Conservation (phyloP, 805 yeast genomes). For the Candida boidinii region DNA sequence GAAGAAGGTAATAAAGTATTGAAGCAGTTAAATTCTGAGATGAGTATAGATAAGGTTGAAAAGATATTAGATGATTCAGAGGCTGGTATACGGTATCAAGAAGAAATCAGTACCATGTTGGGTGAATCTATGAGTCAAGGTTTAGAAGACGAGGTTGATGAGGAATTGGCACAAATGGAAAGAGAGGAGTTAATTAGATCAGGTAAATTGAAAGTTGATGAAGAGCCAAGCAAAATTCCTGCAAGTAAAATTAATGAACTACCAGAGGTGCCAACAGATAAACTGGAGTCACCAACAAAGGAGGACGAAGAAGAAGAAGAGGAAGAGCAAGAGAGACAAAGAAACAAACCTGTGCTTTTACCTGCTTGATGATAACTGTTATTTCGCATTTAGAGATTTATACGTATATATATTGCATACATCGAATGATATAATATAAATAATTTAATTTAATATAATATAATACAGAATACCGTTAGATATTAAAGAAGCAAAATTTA, state of each 20-base stretch:
- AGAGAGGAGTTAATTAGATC: slow-evolving; percentile 33
- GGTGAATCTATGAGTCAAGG: slow-evolving; percentile 31
- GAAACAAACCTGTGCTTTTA: no score
- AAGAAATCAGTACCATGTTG: slow-evolving; percentile 55
- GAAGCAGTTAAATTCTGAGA: slow-evolving; percentile 66
- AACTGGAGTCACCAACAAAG: no score
- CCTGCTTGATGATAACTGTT: no score
- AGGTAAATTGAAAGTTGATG: no score
- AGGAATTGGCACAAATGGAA: slow-evolving; percentile 47
- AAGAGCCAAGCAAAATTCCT: no score
- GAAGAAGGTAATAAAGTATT: slow-evolving; percentile 74
- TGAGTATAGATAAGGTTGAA: slow-evolving; percentile 74
- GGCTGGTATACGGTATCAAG: slow-evolving; percentile 73
- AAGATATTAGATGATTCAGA: slow-evolving; percentile 74
- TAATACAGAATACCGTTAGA: no score
- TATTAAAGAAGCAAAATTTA: no score
- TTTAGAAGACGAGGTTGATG: slow-evolving; percentile 58
- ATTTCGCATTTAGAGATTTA: no score
- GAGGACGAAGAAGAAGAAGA: slow-evolving; percentile 11
- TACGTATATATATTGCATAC: no score
- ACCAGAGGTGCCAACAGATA: slow-evolving; percentile 7
- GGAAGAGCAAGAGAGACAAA: slow-evolving; percentile 11
- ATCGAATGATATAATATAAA: no score
- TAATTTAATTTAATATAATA: no score
- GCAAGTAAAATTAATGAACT: slow-evolving; percentile 15